phyloP scores from a whole-genome alignment of 768 basidiomycete species.

The Tylopilus felleus region DNA sequence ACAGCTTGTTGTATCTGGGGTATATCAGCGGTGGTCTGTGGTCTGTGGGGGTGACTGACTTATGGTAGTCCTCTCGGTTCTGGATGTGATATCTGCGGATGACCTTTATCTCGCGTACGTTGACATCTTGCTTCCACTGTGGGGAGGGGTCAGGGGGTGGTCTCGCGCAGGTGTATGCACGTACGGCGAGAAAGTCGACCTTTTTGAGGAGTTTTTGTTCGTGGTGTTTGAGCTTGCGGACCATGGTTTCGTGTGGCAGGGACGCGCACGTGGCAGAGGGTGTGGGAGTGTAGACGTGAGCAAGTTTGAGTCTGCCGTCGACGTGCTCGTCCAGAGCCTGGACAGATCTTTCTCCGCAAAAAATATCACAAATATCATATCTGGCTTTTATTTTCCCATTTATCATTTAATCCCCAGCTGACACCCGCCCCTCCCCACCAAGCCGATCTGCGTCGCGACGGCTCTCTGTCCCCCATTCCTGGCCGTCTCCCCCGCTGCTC shows the following conservation, averaged over 20 bases:
- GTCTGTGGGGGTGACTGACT: conserved; percentile 38
- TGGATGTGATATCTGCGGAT: conserved; percentile 96
- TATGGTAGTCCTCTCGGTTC: conserved; percentile 91
- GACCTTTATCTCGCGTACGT: conserved; percentile 85
- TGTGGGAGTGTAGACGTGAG: conserved; percentile 25
- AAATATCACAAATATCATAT: conserved; percentile 29
- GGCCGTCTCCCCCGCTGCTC: conserved; percentile 1
- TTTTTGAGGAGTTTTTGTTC: conserved; percentile 94
- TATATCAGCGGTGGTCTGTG: neutral
- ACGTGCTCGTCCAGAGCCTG: conserved; percentile 28
- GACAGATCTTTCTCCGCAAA: conserved; percentile 26
- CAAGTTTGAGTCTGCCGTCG: conserved; percentile 29
- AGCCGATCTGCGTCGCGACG: conserved; percentile 20
- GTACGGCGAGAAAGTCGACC: conserved; percentile 92
- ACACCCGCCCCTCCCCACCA: conserved; percentile 2
- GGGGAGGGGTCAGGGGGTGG: neutral
- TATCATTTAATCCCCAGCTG: conserved; percentile 9
- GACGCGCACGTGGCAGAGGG: conserved; percentile 31
- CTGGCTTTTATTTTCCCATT: conserved; percentile 20
- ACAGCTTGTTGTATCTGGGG: conserved; percentile 88
- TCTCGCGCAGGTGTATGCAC: conserved; percentile 21
- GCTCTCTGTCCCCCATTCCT: conserved; percentile 1
- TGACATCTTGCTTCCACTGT: conserved; percentile 97
- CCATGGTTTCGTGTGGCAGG: conserved; percentile 40
- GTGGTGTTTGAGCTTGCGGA: conserved; percentile 93